Evolutionary conservation across 2,329 filamentous ascomycete species (phyloP).

Genomic region (Trichoderma hamatum): DNA sequence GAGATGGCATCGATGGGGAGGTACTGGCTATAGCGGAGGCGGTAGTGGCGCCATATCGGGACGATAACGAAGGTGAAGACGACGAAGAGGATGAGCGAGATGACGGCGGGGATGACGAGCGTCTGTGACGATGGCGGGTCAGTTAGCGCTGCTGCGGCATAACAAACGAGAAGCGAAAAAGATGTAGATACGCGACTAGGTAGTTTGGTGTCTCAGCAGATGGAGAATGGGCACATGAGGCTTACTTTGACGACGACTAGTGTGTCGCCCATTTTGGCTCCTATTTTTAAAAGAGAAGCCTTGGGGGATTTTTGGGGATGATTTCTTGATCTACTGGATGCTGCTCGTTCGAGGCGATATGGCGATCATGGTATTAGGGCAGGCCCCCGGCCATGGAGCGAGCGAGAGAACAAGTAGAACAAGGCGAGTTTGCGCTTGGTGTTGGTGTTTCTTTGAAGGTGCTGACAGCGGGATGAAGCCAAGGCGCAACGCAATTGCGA

Average conservation of each 20-base stretch:
- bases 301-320: not conserved
- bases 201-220: not conserved
- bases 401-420: not conserved
- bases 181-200: not conserved
- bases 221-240: not conserved
- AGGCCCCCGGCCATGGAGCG: constrained; percentile 3
- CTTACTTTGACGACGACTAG: constrained; percentile 43
- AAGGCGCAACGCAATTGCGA: not conserved
- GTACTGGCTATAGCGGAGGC: constrained; percentile 72
- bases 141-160: not conserved
- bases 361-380: not conserved
- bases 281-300: not conserved
- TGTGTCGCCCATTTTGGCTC: constrained; percentile 39
- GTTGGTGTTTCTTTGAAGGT: not conserved
- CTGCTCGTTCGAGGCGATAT: constrained; percentile 2
- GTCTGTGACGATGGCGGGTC: constrained; percentile 54
- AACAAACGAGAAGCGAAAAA: no score
- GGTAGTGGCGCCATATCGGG: constrained; percentile 71
- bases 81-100: constrained; percentile 71
- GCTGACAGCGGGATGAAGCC: not conserved
- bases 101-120: constrained; percentile 68
- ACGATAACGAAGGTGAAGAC: constrained; percentile 65
- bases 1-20: constrained; percentile 68
- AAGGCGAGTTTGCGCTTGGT: not conserved
- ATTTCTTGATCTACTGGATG: not conserved